Conservation (phyloP, 2,329 filamentous ascomycete species). For the Diaporthe sp. region DNA sequence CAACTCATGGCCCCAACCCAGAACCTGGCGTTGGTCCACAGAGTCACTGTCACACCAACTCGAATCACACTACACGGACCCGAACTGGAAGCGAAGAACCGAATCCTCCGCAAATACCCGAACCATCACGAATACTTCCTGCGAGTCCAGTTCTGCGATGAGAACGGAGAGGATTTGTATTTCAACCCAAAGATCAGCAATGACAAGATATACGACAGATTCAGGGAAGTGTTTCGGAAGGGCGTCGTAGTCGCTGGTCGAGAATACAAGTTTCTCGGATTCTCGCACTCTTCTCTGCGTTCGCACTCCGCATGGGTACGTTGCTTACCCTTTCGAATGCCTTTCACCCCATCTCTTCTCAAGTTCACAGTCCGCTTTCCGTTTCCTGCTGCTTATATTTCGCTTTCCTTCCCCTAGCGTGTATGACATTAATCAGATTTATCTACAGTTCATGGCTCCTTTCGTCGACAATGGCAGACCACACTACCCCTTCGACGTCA, state of each 20-base stretch:
- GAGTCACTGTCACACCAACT: conserved; percentile 72
- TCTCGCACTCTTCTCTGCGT: conserved; percentile 83
- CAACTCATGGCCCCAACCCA: conserved; percentile 47
- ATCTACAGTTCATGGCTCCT: conserved; percentile 61
- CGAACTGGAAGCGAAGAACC: conserved; percentile 77
- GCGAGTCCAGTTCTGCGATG: conserved; percentile 81
- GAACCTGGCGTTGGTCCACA: conserved; percentile 67
- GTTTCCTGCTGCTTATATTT: fast-evolving
- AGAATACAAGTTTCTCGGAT: conserved; percentile 78
- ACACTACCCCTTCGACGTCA: conserved; percentile 59
- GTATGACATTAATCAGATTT: background rate
- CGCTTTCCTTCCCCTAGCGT: fast-evolving
- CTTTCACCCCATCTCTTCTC: background rate
- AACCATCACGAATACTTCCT: conserved; percentile 74
- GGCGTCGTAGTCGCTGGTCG: conserved; percentile 76
- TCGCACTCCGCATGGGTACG: conserved; percentile 74
- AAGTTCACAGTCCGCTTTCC: background rate
- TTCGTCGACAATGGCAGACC: conserved; percentile 54
- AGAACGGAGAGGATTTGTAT: conserved; percentile 75
- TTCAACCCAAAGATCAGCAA: conserved; percentile 68
- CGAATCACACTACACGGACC: conserved; percentile 71
- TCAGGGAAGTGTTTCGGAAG: conserved; percentile 69
- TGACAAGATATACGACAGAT: conserved; percentile 69
- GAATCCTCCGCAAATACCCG: conserved; percentile 77
- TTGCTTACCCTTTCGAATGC: fast-evolving